phyloP scores from a whole-genome alignment of 352 stramenopile species.

The Phytopythium litorale region DNA sequence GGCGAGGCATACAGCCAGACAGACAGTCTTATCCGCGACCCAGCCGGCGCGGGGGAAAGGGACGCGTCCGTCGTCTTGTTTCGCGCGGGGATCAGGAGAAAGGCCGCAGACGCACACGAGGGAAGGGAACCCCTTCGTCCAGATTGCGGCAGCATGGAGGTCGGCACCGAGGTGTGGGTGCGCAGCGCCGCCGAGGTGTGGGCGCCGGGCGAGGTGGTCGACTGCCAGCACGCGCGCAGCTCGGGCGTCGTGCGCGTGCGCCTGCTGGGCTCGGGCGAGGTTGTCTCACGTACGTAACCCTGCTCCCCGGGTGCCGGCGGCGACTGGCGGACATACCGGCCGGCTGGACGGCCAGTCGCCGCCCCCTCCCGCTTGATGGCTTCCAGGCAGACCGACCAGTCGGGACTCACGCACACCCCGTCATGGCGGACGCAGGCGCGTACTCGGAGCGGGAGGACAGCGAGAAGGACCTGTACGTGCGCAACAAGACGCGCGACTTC shows the following conservation, averaged over 20 bases:
- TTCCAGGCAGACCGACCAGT: neutral
- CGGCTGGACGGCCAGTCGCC: no score
- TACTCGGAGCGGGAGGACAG: conserved; percentile 24
- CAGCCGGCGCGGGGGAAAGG: no score
- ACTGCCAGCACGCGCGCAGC: conserved; percentile 42
- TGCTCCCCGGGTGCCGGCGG: neutral
- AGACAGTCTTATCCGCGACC: no score
- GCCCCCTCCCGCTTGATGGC: no score
- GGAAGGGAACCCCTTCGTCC: no score
- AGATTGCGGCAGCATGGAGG: conserved; percentile 45
- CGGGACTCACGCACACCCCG: neutral
- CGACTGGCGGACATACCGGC: neutral
- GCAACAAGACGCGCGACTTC: conserved; percentile 64
- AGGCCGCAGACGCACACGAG: neutral
- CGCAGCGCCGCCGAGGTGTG: conserved; percentile 63
- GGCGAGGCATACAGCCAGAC: no score
- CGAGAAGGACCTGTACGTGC: conserved; percentile 53
- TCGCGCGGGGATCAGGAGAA: neutral
- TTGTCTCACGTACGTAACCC: conserved; percentile 38
- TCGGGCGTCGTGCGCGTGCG: conserved; percentile 45
- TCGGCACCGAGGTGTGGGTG: conserved; percentile 82
- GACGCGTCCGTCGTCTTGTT: no score
- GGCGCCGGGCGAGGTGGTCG: conserved; percentile 60
- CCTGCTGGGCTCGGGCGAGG: conserved; percentile 26
- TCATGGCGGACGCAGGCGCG: conserved; percentile 14